Percentiles rank a stretch among this genome's conserved stretches.
These are phyloP conservation scores for Plasmodium vinckei DNA, from an alignment of 169 alveolate species.

Conservation along the genomic window DNA sequence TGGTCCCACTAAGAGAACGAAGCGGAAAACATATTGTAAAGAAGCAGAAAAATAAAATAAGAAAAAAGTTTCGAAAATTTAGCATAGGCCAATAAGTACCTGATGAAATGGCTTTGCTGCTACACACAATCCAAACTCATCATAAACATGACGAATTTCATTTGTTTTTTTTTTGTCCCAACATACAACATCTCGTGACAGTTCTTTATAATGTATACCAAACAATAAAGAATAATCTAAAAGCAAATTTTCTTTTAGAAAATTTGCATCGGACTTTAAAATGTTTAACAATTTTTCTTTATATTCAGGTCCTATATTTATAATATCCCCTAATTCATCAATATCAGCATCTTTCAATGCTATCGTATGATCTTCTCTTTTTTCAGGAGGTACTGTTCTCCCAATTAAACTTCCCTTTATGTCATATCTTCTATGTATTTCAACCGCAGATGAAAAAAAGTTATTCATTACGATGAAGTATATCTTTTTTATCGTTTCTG, in stretches of 20 bases:
- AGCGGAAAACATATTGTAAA: background rate
- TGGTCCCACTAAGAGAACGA: conserved; percentile 31
- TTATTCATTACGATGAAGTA: conserved; percentile 98
- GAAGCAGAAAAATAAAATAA: background rate
- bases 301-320: conserved; percentile 82
- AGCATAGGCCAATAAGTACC: background rate
- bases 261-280: conserved; percentile 87
- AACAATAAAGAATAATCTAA: conserved; percentile 94
- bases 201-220: conserved; percentile 89
- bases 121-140: conserved; percentile 38
- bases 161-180: conserved; percentile 77
- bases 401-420: conserved; percentile 95
- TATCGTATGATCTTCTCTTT: conserved; percentile 88
- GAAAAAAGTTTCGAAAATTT: background rate
- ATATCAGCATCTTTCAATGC: conserved; percentile 94
- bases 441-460: conserved; percentile 94
- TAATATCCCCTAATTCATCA: conserved; percentile 82
- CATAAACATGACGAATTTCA: conserved; percentile 27
- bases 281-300: conserved; percentile 81
- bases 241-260: conserved; percentile 86
- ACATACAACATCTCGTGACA: conserved; percentile 77
- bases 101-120: conserved; percentile 51
- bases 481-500: conserved; percentile 76
- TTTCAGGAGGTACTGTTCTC: conserved; percentile 86
- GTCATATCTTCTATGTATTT: conserved; percentile 92